These are phyloP conservation scores for Ophiostoma sp. DNA, from an alignment of 2,329 filamentous ascomycete species.

Conservation along the genomic window DNA sequence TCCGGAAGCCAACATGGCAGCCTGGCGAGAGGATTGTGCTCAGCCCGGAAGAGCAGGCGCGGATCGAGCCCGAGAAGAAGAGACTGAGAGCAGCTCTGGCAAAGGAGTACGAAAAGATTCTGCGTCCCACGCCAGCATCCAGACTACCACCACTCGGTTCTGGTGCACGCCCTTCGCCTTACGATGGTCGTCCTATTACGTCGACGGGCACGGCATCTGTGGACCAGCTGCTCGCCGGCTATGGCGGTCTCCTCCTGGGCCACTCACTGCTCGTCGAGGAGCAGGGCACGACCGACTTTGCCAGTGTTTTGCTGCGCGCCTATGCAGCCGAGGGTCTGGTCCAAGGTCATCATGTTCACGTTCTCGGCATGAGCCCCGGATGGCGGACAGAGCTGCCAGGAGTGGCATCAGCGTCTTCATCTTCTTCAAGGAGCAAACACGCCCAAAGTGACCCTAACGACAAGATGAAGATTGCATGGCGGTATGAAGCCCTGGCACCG, in stretches of 20 bases:
- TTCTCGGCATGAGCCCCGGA: constrained; percentile 73
- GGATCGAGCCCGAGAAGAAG: constrained; percentile 26
- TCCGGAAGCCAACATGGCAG: constrained; percentile 22
- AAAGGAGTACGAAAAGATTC: constrained; percentile 18
- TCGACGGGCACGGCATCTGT: constrained; percentile 88
- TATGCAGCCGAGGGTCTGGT: constrained; percentile 92
- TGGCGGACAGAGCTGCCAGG: constrained; percentile 87
- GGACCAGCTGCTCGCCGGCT: constrained; percentile 81
- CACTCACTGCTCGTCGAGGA: constrained; percentile 81
- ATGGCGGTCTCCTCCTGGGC: constrained; percentile 80
- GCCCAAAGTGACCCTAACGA: constrained; percentile 52
- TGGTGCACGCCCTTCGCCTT: constrained; percentile 76
- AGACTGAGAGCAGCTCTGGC: constrained; percentile 20
- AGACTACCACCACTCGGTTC: constrained; percentile 38
- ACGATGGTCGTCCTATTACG: constrained; percentile 83
- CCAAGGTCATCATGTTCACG: constrained; percentile 85
- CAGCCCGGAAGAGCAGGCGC: constrained; percentile 6
- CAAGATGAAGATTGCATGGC: constrained; percentile 99
- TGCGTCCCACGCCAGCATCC: background rate
- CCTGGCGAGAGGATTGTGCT: constrained; percentile 13
- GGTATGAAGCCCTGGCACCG: constrained; percentile 75
- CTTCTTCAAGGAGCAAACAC: constrained; percentile 42
- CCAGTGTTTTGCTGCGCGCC: constrained; percentile 78
- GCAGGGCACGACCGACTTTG: constrained; percentile 90
- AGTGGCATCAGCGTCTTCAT: constrained; percentile 47